Evolutionary conservation across 140 eudicot species (phyloP), one percentile per base, ranked within the genome.

Genomic region (Cichorium intybus): DNA sequence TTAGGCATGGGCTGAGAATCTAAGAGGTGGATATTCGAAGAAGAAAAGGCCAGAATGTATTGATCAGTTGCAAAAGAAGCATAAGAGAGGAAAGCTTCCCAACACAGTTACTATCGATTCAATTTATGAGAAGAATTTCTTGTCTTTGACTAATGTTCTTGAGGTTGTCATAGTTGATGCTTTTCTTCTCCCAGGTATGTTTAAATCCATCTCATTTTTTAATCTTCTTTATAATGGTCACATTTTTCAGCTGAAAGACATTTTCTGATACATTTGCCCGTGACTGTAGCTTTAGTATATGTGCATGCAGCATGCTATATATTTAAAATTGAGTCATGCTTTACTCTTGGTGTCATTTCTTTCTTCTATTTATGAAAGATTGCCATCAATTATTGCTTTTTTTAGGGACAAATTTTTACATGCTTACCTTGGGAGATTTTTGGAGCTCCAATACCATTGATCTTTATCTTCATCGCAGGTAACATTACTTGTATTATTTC

Each of bases 391-490:
- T 56, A 49, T 49, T 39, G 49, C 7, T 28, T 54, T 57, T 6
- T 80, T 33, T 17, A 87, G 98, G 98, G 66, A 87, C 98, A 52
- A 79, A 91, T 52, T 87, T 91, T 34, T 79, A 75, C 82, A 83
- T 91, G 90, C 86, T 91, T 43, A 87, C 79, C 24, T 66, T 91
- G 87, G 98, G 97, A 63, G 97, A 93, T 69, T 85, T 81, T 54
- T 88, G 97, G 97, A 88, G 99, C 76, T 88, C 97, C 60, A 83
- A 93, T 59, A 93, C 99, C 28, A 85, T 93, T 57, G 97, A 88
- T 72, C 84, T 93, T 50, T 93, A 85, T 76, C 94, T 93, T 61
- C 99, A 93, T 67, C 84, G 93, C 77, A 88, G 97, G 99, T 93
- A 75, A 53, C 35, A 20, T 6, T 15, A 33, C 59, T 20, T 20